Percentiles rank a stretch among this genome's conserved stretches.
These are phyloP conservation scores for Ceratobasidium sp. DNA, from an alignment of 1,284 basidiomycete species.

Conservation along the genomic window DNA sequence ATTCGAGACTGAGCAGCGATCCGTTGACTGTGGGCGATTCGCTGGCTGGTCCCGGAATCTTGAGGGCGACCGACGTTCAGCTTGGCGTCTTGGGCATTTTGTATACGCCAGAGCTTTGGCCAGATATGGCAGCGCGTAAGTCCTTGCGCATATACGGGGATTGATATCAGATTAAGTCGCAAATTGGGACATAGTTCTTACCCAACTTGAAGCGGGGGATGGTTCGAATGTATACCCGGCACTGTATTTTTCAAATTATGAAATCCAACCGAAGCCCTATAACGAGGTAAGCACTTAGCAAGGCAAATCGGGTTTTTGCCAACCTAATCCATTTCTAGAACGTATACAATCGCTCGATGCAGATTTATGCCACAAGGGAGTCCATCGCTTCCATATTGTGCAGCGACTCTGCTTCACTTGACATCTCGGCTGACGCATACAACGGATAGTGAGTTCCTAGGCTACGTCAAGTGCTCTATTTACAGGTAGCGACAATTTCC, in stretches of 20 bases:
- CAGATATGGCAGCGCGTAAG: not conserved
- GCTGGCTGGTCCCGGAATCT: not conserved
- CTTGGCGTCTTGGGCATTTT: not conserved
- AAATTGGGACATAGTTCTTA: not conserved
- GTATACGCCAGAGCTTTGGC: constrained; percentile 1
- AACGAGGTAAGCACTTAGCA: not conserved
- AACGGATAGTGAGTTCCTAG: constrained; percentile 13
- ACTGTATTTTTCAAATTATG: not conserved
- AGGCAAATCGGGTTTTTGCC: not conserved
- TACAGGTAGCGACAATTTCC: not conserved
- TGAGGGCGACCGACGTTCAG: constrained; percentile 13
- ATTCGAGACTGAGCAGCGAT: not conserved
- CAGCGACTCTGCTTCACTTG: constrained; percentile 4
- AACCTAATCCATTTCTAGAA: not conserved
- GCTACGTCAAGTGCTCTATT: not conserved
- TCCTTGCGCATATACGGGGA: not conserved
- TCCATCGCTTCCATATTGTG: constrained; percentile 10
- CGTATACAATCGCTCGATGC: constrained; percentile 32
- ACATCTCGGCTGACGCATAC: constrained; percentile 5
- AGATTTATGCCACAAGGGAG: constrained; percentile 1
- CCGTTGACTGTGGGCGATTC: constrained; percentile 10
- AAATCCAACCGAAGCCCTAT: not conserved
- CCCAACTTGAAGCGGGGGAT: constrained; percentile 1
- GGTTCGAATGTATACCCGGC: not conserved
- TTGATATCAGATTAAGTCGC: not conserved